Evolutionary conservation across 192 early-diverging fungal species (phyloP), one percentile per base, ranked within the genome.

Genomic region (Fimicolochytrium jonesii): DNA sequence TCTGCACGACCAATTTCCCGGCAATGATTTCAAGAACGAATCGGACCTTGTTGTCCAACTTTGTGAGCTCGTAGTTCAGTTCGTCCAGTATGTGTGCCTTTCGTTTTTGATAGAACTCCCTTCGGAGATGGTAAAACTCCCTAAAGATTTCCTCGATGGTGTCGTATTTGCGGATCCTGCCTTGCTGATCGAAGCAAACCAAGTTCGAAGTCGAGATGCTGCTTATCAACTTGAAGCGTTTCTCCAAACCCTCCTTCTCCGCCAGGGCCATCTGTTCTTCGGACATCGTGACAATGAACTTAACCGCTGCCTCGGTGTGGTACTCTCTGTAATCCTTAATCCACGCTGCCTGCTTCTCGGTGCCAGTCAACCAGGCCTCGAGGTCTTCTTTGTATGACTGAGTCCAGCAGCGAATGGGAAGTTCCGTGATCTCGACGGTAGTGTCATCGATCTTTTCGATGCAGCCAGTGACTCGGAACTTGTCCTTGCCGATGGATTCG

Each of bases 21-120:
- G 88, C 68, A 56, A 97, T 92, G 48, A 97, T 92, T 77, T 94
- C 91, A 37, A 82, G 65, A 35, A 97, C 89, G 54, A 99, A 99
- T 7, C 88, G 82, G 13, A 86, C 86, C 58, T 90, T 90, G 75
- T 95, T 95, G 54, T 92, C 85, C 3, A 91, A 20, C 42, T 47
- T 61, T 10, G 29, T 32, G 13, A 64, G 58, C 7, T 70, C 73
- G 25, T 37, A 25, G 52, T 44, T 70, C 52, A 70, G 60, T 30
- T 67, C 26, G 6, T 61, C 53, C 0, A 64, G 58, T 28, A 73
- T 35, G 54, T 67, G 43, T 20, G 84, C 93, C 83, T 97, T 97
- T 70, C 96, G 80, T 69, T 90, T 87, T 45, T 87, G 76, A 69
- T 99, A 99, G 71, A 83, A 92, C 36, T 86, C 74, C 45, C 90